Evolutionary conservation across 441 rosid genomes (phyloP).

Genomic region (Mallotus japonicus): DNA sequence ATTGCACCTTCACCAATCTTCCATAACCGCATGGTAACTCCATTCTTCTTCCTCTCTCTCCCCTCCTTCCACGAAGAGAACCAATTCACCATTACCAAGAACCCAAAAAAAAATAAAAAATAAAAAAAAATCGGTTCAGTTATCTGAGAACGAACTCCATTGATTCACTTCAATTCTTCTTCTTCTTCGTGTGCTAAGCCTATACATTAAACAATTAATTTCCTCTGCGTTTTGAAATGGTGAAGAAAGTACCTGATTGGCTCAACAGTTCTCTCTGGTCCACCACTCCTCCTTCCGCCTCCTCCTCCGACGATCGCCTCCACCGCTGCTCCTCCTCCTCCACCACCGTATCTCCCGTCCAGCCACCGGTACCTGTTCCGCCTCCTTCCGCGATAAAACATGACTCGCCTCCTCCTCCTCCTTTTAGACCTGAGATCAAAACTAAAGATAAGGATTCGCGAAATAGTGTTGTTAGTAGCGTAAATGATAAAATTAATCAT

Average conservation of each 20-base stretch:
- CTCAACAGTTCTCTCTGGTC: constrained; percentile 94
- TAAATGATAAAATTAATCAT: constrained; percentile 2
- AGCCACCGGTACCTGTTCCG: constrained; percentile 34
- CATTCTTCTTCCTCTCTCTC: background rate
- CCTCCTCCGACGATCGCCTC: constrained; percentile 29
- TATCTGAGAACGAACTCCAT: background rate
- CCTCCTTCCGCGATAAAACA: constrained; percentile 35
- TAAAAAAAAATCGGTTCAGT: background rate
- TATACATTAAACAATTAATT: background rate
- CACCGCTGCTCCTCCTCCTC: constrained; percentile 25
- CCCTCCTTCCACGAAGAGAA: background rate
- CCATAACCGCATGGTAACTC: background rate
- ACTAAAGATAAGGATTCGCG: constrained; percentile 35
- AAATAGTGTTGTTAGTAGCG: constrained; percentile 16
- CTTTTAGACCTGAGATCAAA: constrained; percentile 35
- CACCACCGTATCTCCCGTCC: constrained; percentile 24
- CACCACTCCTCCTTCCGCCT: constrained; percentile 40
- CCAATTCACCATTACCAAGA: no score
- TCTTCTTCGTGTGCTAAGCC: background rate
- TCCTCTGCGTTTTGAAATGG: constrained; percentile 38
- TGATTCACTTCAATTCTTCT: background rate
- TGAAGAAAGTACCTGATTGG: constrained; percentile 95
- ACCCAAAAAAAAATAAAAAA: no score
- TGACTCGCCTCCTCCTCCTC: constrained; percentile 6
- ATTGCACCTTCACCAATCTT: constrained; percentile 1